phyloP scores from a whole-genome alignment of 306 rosid species.

The Cicer yamashitae region DNA sequence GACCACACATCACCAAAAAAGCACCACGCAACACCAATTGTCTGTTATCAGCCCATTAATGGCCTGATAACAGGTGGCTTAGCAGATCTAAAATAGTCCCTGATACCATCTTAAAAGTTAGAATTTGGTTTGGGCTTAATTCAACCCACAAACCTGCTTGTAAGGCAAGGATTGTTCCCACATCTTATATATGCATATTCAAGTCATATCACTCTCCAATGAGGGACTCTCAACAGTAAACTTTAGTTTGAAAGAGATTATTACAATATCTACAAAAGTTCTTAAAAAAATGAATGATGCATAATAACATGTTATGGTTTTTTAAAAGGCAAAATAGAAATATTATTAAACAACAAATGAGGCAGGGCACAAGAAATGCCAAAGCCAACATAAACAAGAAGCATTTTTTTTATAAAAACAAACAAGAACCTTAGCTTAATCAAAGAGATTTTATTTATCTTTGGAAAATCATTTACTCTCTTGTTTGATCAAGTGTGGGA shows the following conservation, averaged over 20 bases:
- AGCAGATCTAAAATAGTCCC: neutral
- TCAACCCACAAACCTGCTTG: neutral
- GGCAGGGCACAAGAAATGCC: constrained; percentile 11
- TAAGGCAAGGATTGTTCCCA: neutral
- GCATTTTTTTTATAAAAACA: too few relatives aligned
- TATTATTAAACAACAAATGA: neutral
- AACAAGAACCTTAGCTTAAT: neutral
- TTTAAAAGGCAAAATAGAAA: neutral
- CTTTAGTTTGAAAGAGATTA: constrained; percentile 1
- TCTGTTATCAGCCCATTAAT: neutral
- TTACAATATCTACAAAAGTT: neutral
- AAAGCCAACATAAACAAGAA: neutral
- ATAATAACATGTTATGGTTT: neutral
- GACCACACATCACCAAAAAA: constrained; percentile 1
- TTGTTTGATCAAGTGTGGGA: neutral
- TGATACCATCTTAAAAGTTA: neutral
- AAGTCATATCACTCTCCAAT: neutral
- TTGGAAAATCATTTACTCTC: neutral
- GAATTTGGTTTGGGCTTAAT: neutral
- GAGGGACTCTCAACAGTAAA: neutral
- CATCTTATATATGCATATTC: neutral
- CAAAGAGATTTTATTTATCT: neutral
- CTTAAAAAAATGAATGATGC: neutral
- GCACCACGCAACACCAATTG: neutral
- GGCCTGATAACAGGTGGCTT: neutral